Conservation (phyloP, 1,284 basidiomycete genomes). For the Sanghuangporus baumii region DNA sequence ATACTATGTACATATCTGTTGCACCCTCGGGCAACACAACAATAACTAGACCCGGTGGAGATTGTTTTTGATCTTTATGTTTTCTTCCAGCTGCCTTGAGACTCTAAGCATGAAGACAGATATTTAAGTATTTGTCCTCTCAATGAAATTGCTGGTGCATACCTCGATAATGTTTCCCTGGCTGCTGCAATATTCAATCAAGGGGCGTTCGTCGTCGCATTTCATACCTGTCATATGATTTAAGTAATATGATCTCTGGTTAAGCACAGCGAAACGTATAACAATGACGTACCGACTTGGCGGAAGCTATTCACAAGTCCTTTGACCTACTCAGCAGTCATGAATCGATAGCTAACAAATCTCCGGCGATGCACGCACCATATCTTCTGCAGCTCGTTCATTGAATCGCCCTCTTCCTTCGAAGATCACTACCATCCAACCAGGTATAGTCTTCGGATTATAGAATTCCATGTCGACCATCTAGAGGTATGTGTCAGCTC, state of each 20-base stretch:
- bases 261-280: background rate
- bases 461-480: slow-evolving; percentile 61
- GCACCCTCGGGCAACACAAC: slow-evolving; percentile 68
- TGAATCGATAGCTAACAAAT: background rate
- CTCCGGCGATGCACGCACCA: slow-evolving; percentile 22
- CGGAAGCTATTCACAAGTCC: slow-evolving; percentile 42
- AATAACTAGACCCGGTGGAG: slow-evolving; percentile 54
- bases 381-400: slow-evolving; percentile 36
- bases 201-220: slow-evolving; percentile 35
- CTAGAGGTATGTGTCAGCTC: slow-evolving; percentile 28
- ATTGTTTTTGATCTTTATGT: slow-evolving; percentile 28
- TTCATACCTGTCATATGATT: slow-evolving; percentile 41
- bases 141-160: slow-evolving; percentile 15
- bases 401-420: slow-evolving; percentile 52
- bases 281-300: slow-evolving; percentile 46
- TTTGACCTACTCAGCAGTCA: slow-evolving; percentile 27
- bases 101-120: slow-evolving; percentile 31
- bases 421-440: slow-evolving; percentile 61
- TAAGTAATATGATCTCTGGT: background rate
- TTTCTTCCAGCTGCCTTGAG: slow-evolving; percentile 41
- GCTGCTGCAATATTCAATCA: slow-evolving; percentile 46
- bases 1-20: slow-evolving; percentile 65
- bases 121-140: background rate
- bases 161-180: slow-evolving; percentile 49
- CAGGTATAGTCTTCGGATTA: slow-evolving; percentile 40